These are phyloP conservation scores for Wakefieldia striispora DNA, from an alignment of 768 basidiomycete species.

Conservation along the genomic window DNA sequence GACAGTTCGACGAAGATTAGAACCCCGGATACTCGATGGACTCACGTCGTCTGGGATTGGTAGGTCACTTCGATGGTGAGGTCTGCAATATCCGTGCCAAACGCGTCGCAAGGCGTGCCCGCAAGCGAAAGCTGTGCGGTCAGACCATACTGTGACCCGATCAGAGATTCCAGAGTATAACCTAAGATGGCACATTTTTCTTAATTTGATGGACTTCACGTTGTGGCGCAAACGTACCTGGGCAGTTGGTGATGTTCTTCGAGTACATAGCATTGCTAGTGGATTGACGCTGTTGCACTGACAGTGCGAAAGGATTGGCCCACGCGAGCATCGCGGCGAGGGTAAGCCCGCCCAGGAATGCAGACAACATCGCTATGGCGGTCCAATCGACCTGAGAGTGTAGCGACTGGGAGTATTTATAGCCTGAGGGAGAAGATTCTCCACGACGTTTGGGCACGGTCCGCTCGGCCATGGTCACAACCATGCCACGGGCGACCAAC, in stretches of 20 bases:
- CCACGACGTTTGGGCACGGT: neutral
- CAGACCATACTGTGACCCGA: constrained; percentile 46
- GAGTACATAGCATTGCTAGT: constrained; percentile 14
- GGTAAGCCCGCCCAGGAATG: constrained; percentile 8
- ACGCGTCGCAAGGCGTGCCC: constrained; percentile 61
- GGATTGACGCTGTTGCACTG: constrained; percentile 2
- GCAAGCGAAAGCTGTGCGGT: constrained; percentile 53
- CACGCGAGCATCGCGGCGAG: constrained; percentile 1
- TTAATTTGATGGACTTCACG: neutral
- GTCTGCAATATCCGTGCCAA: constrained; percentile 55
- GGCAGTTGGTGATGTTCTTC: constrained; percentile 31
- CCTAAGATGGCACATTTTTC: constrained; percentile 37
- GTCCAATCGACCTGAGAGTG: neutral
- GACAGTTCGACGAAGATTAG: neutral
- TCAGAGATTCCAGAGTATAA: constrained; percentile 48
- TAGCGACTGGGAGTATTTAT: neutral
- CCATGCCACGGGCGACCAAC: neutral
- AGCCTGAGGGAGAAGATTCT: neutral
- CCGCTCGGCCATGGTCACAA: neutral
- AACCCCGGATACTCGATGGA: neutral
- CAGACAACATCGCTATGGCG: constrained; percentile 5
- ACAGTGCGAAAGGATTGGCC: constrained; percentile 6
- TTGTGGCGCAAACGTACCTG: constrained; percentile 19
- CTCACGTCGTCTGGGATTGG: constrained; percentile 52
- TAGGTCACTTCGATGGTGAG: constrained; percentile 69